Evolutionary conservation across 2,329 filamentous ascomycete species (phyloP), one percentile per base, ranked within the genome.

Genomic region (Neonectria punicea): DNA sequence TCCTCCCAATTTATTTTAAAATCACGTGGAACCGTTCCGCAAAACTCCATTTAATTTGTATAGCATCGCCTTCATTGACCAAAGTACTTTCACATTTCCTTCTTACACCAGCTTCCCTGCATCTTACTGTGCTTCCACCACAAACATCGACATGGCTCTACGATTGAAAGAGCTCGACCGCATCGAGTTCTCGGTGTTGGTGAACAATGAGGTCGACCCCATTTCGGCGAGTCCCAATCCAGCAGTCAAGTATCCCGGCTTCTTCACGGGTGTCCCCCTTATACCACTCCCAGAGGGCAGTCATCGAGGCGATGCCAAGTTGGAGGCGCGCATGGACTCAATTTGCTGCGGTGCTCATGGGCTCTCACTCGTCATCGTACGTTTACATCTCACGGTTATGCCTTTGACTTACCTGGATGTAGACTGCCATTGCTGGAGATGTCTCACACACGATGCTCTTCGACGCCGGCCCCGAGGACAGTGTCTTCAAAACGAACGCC

Each of bases 311-410:
- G 80, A 77, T 4, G 82, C 80, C 1, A 72, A 71, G 11, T 78
- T 77, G 55, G 84, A 87, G 67, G 64, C 87, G 28, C 77, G 78
- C 11, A 84, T 87, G 80, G 81, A 82, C 44, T 80, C 80, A 51
- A 79, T 86, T 5, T 86, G 84, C 73, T 87, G 85, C 67, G 83
- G 84, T 14, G 85, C 85, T 0, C 85, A 87, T 75, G 86, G 85
- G 0, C 71, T 87, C 32, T 86, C 84, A 4, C 79, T 87, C 16
- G 75, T 87, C 34, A 80, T 87, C 58, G 83, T 86, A 78, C 67
- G 62, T 28, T 8, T 6, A 4, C 6, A 13, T 30, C 51, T 16
- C 39, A 28, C n/a, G n/a, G 10, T 4, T 18, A n/a, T 11, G 39
- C 39, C 3, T 20, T 9, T 20, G 7, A 20, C 39, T 43, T 10